Conservation (phyloP, 1,284 basidiomycete genomes). For the Sporisorium graminicola region DNA sequence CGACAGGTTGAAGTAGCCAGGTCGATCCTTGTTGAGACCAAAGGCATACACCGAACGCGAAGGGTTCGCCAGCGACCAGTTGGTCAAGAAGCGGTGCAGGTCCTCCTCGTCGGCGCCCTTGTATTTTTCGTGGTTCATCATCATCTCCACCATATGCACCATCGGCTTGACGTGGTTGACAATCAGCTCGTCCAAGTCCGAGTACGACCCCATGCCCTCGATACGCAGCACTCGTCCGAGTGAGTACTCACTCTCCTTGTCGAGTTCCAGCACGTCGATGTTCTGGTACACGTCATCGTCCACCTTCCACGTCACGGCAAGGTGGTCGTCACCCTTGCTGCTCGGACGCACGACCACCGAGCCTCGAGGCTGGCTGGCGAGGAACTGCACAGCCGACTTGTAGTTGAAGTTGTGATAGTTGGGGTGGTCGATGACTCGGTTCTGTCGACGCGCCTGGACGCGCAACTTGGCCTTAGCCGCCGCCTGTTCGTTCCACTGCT, state of each 20-base stretch:
- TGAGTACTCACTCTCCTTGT: constrained; percentile 78
- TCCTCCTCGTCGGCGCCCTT: constrained; percentile 87
- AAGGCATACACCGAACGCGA: constrained; percentile 96
- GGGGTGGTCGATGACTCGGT: constrained; percentile 93
- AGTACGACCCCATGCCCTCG: constrained; percentile 82
- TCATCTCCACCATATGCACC: constrained; percentile 90
- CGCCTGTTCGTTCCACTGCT: constrained; percentile 80
- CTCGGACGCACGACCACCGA: constrained; percentile 87
- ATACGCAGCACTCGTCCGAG: constrained; percentile 82
- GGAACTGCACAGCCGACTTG: constrained; percentile 86
- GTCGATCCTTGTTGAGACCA: constrained; percentile 86
- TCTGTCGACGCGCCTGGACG: constrained; percentile 75
- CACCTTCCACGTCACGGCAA: constrained; percentile 99
- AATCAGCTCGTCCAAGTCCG: constrained; percentile 96
- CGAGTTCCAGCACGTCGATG: constrained; percentile 89
- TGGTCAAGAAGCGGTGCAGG: constrained; percentile 72
- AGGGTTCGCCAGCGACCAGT: constrained; percentile 84
- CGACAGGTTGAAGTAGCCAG: constrained; percentile 92
- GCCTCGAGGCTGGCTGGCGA: constrained; percentile 88
- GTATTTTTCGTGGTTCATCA: constrained; percentile 97
- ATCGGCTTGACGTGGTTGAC: constrained; percentile 97
- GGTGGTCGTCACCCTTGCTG: constrained; percentile 90
- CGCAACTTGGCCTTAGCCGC: constrained; percentile 86
- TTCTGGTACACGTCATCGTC: constrained; percentile 97
- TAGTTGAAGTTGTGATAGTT: constrained; percentile 98